Base-by-base conservation (phyloP, 495 filamentous ascomycete genomes). In the Aspergillus incahuasiensis region DNA sequence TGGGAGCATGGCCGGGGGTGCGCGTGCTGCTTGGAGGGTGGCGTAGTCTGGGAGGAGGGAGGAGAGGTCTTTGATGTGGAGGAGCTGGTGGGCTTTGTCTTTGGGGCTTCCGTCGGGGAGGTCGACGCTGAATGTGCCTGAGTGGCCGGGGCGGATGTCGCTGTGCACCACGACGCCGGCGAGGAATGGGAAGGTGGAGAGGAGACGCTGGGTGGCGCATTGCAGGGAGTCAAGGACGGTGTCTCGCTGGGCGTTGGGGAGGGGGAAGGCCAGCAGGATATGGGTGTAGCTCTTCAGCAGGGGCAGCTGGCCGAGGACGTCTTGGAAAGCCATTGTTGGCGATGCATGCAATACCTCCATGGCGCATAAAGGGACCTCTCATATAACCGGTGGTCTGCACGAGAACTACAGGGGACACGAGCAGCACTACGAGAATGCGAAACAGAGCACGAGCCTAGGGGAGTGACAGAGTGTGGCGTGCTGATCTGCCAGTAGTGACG, bases 261-360 rank as follows among this genome's bases (percentile, higher is more conserved):
- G 48, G 1, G 63, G 35, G 30, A 74, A 75, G 28, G 55, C 58
- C 2, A 63, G 52, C 6, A 68, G 48, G 25, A 70, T 62, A 45
- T 75, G 73, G 9, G 60, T 69, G 51, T 77, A 77, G 42, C 52
- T 62, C 49, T 78, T 66, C 15, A 76, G 63, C 6, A 71, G 52
- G 13, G 74, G 72, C 0, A 78, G 61, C 47, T 78, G 73, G 20
- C 72, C 69, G 6, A 73, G 54, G 7, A 73, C 49, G 58, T 71
- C 68, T 57, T 65, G 61, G 28, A 62, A 57, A 7, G 21, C 1
- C 18, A 54, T 48, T 9, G 15, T 55, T 3, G 3, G 25, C 25
- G n/a, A n/a, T n/a, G n/a, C n/a, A n/a, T 28, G 25, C 25, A 4
- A 28, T 28, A 28, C 8, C 25, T 28, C 3, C 25, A 28, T 28